Evolutionary conservation across 306 rosid genomes (phyloP).

Genomic region (Alnus rubra): DNA sequence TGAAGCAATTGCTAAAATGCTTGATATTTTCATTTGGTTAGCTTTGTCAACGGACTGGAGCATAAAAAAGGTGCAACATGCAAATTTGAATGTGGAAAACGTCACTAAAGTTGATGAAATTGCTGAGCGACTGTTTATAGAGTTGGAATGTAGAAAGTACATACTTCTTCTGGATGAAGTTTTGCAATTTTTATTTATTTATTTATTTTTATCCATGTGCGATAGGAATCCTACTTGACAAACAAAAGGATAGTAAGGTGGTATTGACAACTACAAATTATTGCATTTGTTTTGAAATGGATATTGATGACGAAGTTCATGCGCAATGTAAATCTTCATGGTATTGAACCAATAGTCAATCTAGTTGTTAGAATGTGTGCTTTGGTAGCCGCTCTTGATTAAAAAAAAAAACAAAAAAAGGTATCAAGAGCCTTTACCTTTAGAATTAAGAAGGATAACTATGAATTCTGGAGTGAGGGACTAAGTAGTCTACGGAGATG

Average conservation of each 20-base stretch:
- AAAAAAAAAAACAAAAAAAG: no score
- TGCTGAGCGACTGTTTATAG: conserved; percentile 11
- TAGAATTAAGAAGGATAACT: not conserved
- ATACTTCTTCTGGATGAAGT: conserved; percentile 40
- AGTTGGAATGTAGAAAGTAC: conserved; percentile 15
- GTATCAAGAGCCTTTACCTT: conserved; percentile 28
- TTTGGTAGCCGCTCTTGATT: no score
- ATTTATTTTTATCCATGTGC: not conserved
- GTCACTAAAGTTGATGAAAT: not conserved
- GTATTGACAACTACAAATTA: conserved; percentile 16
- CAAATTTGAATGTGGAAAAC: not conserved
- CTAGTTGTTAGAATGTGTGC: conserved; percentile 10
- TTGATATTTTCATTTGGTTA: not conserved
- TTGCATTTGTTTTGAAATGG: not conserved
- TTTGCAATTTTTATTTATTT: not conserved
- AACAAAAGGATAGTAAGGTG: conserved; percentile 26
- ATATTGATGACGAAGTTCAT: not conserved
- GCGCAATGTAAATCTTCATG: no score
- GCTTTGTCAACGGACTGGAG: not conserved
- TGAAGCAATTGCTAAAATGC: not conserved
- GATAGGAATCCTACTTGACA: conserved; percentile 12
- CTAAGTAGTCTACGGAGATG: conserved; percentile 21
- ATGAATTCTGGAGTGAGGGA: conserved; percentile 19
- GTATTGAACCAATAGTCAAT: no score
- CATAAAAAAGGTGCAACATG: not conserved